A percentile compares a stretch with the other conserved stretches of the same genome.
Conservation (phyloP, 2,329 filamentous ascomycete genomes). For the Diaporthe sp. region DNA sequence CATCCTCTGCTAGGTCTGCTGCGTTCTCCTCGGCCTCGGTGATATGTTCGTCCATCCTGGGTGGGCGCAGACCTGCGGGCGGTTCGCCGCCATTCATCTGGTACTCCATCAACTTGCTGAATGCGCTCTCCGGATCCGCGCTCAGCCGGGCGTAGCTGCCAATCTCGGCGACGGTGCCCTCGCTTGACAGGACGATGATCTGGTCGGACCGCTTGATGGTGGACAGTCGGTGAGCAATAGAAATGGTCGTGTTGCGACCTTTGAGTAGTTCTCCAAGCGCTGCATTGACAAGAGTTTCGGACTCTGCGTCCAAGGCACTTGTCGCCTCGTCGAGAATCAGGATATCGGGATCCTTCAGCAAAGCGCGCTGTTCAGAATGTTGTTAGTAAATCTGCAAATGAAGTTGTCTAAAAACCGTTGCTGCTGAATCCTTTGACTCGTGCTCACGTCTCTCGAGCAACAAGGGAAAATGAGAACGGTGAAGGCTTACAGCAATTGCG, state of each 20-base stretch:
- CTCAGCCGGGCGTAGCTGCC: slow-evolving; percentile 86
- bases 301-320: slow-evolving; percentile 94
- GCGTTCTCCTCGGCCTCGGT: slow-evolving; percentile 67
- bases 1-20: slow-evolving; percentile 58
- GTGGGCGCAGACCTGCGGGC: slow-evolving; percentile 52
- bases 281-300: slow-evolving; percentile 94
- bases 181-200: slow-evolving; percentile 89
- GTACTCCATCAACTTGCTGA: slow-evolving; percentile 98
- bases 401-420: not conserved
- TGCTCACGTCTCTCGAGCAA: too few relatives aligned
- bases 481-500: slow-evolving; percentile 77
- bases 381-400: not conserved
- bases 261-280: slow-evolving; percentile 84
- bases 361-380: slow-evolving; percentile 67
- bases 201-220: slow-evolving; percentile 97
- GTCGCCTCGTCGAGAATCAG: slow-evolving; percentile 97
- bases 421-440: not conserved
- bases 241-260: slow-evolving; percentile 95
- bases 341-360: slow-evolving; percentile 97
- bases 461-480: too few relatives aligned
- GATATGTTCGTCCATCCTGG: slow-evolving; percentile 54
- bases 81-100: slow-evolving; percentile 90
- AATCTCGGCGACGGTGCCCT: slow-evolving; percentile 91
- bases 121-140: slow-evolving; percentile 81
- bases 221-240: slow-evolving; percentile 93